Evolutionary conservation across 2,329 filamentous ascomycete species (phyloP), one percentile per base, ranked within the genome.

Genomic region (Emmonsia crescens): DNA sequence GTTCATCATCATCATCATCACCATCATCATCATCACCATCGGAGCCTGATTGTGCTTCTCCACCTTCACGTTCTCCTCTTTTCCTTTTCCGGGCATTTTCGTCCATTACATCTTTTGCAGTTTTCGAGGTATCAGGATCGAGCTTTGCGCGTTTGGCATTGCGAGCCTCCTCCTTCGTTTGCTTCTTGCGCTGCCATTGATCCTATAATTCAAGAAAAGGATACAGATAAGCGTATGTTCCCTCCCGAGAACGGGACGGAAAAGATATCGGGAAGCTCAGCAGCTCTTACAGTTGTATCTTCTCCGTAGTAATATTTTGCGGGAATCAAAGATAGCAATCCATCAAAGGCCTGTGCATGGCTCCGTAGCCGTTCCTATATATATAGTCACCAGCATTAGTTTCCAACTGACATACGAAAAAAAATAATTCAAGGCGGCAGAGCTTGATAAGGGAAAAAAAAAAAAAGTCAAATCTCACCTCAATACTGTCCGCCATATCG

Each of bases 101-200:
- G 67, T 95, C 91, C 85, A 96, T 88, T 64, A 96, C 85, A 74
- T 97, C 92, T 74, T 96, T 93, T 64, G 91, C 93, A 66, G 86
- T 94, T 79, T 95, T 94, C 66, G 88, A 86, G 71, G 91, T 91
- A 67, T 93, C 90, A 31, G 94, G 92, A 70, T 97, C 90, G 48
- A 97, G 83, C 78, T 96, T 97, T 63, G 89, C 90, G 72, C 87
- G 84, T 77, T 91, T 91, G 61, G 91, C 89, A 67, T 88, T 86
- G 64, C 85, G 85, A 63, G 89, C 89, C 75, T 96, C 84, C 74
- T 91, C 89, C 74, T 96, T 96, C 58, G 91, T 93, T 78, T 97
- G 92, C 80, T 97, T 97, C 78, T 94, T 96, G 72, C 88, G 88
- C 74, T 87, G 86, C 91, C 91, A 96, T 86, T 96, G 91, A 70